phyloP scores from a whole-genome alignment of 305 asterid genomes.

The Fraxinus platypoda region DNA sequence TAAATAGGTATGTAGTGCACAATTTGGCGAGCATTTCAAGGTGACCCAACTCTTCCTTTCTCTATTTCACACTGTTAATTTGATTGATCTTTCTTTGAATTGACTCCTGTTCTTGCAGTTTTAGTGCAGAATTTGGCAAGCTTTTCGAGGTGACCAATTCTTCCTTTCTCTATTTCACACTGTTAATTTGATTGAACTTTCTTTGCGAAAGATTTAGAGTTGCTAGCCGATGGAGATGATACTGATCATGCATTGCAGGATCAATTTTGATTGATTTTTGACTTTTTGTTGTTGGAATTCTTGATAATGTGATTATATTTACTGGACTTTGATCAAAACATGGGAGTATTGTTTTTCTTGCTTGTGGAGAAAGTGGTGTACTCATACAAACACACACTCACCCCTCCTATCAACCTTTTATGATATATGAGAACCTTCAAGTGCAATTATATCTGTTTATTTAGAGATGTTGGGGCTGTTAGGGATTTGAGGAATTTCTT shows the following conservation, averaged over 20 bases:
- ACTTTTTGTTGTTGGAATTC: neutral
- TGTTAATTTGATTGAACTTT: neutral
- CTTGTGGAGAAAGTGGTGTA: neutral
- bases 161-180: neutral
- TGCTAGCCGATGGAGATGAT: constrained; percentile 2
- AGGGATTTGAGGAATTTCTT: neutral
- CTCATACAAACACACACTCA: too few species aligned
- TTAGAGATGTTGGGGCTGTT: too few species aligned
- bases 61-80: neutral
- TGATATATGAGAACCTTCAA: too few species aligned
- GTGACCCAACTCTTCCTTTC: constrained; percentile 13
- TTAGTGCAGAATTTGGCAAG: neutral
- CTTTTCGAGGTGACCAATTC: neutral
- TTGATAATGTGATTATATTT: neutral
- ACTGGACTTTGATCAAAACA: neutral
- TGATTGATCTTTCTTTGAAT: neutral
- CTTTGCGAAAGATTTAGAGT: neutral
- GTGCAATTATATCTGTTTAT: too few species aligned
- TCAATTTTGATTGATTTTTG: neutral
- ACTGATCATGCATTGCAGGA: neutral
- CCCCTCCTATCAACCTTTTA: too few species aligned
- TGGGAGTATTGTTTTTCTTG: constrained; percentile 7
- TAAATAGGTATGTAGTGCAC: constrained; percentile 6
- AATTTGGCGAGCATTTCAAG: constrained; percentile 19
- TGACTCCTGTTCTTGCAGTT: neutral